These are phyloP conservation scores for Chytriomyces confervae DNA, from an alignment of 192 early-diverging fungal genomes.

Conservation along the genomic window DNA sequence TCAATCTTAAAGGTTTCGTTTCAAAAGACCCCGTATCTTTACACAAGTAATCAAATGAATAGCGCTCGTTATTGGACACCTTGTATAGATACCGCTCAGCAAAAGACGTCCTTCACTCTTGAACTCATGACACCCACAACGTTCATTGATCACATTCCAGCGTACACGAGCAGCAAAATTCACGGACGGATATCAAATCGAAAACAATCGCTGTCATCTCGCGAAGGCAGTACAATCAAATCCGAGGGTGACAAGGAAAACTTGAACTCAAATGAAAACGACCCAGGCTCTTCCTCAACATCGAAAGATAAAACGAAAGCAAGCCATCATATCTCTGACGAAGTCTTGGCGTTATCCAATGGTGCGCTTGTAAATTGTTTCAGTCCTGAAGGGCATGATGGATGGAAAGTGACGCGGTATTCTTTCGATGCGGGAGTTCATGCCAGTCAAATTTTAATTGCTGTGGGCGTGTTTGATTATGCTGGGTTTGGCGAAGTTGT, in stretches of 20 bases:
- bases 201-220: too few relatives aligned
- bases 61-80: conserved; percentile 55
- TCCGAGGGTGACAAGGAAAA: too few relatives aligned
- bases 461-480: conserved; percentile 51
- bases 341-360: conserved; percentile 47
- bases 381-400: conserved; percentile 26
- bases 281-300: neutral
- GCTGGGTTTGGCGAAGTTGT: conserved; percentile 17
- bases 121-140: conserved; percentile 39
- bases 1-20: neutral
- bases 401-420: conserved; percentile 44
- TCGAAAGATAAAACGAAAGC: conserved; percentile 11
- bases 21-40: conserved; percentile 52
- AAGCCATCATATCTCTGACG: conserved; percentile 1
- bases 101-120: conserved; percentile 48
- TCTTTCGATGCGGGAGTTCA: conserved; percentile 33
- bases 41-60: conserved; percentile 44
- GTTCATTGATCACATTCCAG: neutral
- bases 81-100: conserved; percentile 49
- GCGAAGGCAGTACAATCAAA: too few relatives aligned
- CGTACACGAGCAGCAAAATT: conserved; percentile 3
- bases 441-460: conserved; percentile 47
- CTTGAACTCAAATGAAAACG: neutral
- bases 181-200: neutral
- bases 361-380: conserved; percentile 47